Evolutionary conservation across 768 basidiomycete genomes (phyloP).

Genomic region (Rhodosporidiobolus sp.): DNA sequence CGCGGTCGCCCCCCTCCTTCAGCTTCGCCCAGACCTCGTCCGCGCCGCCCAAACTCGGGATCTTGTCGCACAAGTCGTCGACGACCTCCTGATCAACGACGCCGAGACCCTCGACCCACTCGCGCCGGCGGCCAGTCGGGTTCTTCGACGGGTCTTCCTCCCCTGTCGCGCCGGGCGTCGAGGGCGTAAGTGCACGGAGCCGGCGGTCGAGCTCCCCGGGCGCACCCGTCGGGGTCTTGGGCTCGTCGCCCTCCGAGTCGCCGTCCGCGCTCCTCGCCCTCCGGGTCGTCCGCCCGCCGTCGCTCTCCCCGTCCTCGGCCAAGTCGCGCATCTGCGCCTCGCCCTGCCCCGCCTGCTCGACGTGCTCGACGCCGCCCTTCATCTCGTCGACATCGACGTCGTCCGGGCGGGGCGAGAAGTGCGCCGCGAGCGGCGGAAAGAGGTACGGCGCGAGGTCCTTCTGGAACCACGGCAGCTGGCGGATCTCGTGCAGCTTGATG

Average conservation of each 20-base stretch:
- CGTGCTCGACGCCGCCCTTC: background rate
- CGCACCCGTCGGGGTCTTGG: constrained; percentile 1
- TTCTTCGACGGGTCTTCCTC: background rate
- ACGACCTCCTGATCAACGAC: constrained; percentile 88
- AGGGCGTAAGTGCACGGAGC: background rate
- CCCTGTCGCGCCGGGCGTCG: background rate
- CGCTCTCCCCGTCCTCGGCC: constrained; percentile 14
- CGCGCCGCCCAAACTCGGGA: constrained; percentile 65
- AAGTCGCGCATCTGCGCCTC: constrained; percentile 43
- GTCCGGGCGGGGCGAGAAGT: constrained; percentile 59
- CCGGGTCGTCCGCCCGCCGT: constrained; percentile 1
- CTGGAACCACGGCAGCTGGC: constrained; percentile 84
- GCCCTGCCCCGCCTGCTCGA: constrained; percentile 19
- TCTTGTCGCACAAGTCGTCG: constrained; percentile 68
- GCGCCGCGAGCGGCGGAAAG: constrained; percentile 53
- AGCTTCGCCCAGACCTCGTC: constrained; percentile 85
- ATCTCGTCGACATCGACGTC: constrained; percentile 19
- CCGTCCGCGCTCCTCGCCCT: constrained; percentile 37
- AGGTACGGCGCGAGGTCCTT: constrained; percentile 83
- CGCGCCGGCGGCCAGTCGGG: constrained; percentile 41
- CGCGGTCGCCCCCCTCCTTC: constrained; percentile 74
- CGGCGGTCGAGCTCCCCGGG: background rate
- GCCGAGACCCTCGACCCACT: constrained; percentile 63
- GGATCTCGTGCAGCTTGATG: constrained; percentile 87
- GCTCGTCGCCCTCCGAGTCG: background rate